phyloP scores from a whole-genome alignment of 163 green algal genomes.

The Coccomyxa subellipsoidea region DNA sequence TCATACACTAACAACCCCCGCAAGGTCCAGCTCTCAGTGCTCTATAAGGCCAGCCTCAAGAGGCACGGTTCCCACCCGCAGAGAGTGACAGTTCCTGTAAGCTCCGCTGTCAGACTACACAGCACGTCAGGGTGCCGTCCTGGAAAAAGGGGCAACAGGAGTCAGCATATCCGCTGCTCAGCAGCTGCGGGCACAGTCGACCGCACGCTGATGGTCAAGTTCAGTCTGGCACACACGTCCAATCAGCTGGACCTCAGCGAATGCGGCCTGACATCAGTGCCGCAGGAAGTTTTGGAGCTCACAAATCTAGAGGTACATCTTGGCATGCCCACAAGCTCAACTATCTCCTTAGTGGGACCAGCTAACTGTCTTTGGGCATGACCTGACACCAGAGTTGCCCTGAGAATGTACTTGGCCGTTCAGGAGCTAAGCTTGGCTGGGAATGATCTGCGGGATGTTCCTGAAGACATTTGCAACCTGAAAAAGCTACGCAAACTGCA shows the following conservation, averaged over 20 bases:
- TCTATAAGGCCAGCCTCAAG: not conserved
- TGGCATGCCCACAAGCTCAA: not conserved
- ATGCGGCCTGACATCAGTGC: slow-evolving; percentile 49
- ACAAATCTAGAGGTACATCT: slow-evolving; percentile 14
- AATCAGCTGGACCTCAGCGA: slow-evolving; percentile 66
- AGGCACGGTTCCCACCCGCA: too few species aligned
- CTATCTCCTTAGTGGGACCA: too few species aligned
- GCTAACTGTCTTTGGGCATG: not conserved
- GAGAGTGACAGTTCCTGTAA: not conserved
- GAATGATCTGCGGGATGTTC: slow-evolving; percentile 58
- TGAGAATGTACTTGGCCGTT: not conserved
- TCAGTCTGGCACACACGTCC: slow-evolving; percentile 45
- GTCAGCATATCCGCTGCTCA: not conserved
- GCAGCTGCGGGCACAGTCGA: not conserved
- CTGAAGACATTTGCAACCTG: slow-evolving; percentile 33
- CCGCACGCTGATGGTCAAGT: slow-evolving; percentile 13
- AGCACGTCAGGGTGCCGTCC: not conserved
- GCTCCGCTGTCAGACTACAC: not conserved
- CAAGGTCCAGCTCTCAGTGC: too few species aligned
- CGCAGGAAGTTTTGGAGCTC: slow-evolving; percentile 47
- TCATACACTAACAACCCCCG: too few species aligned
- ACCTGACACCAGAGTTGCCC: not conserved
- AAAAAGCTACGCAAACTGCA: slow-evolving; percentile 54
- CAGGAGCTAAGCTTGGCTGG: slow-evolving; percentile 67
- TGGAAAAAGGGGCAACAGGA: not conserved